Evolutionary conservation across 192 early-diverging fungal species (phyloP).

Genomic region (Umbelopsis vinacea): DNA sequence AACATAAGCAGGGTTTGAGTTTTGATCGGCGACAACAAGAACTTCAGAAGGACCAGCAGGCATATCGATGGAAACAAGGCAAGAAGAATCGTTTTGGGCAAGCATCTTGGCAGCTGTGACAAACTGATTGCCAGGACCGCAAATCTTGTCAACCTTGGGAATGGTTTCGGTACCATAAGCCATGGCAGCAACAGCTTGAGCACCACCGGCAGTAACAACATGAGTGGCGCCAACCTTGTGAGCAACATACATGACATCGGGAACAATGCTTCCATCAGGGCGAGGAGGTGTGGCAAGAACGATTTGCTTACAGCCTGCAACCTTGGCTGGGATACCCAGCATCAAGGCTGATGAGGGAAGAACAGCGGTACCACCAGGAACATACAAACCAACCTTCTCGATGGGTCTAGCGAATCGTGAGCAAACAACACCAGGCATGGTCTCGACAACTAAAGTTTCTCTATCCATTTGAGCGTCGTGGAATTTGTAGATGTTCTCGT

Average conservation of each 20-base stretch:
- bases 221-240: constrained; percentile 94
- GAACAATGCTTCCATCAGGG: constrained; percentile 86
- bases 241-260: constrained; percentile 98
- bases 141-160: constrained; percentile 99
- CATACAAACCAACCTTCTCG: constrained; percentile 95
- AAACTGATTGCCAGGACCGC: constrained; percentile 99
- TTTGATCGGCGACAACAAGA: constrained; percentile 92
- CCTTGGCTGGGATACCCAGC: constrained; percentile 96
- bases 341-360: constrained; percentile 95
- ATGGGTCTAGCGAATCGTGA: constrained; percentile 93
- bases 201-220: constrained; percentile 93
- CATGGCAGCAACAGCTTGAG: constrained; percentile 98
- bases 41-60: constrained; percentile 99
- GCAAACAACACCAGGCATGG: constrained; percentile 98
- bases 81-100: constrained; percentile 91
- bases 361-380: constrained; percentile 97
- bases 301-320: constrained; percentile 95
- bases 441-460: constrained; percentile 81
- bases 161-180: constrained; percentile 97
- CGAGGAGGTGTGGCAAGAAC: constrained; percentile 95
- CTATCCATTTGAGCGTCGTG: constrained; percentile 88
- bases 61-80: constrained; percentile 97
- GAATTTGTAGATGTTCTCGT: constrained; percentile 91
- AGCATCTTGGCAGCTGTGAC: constrained; percentile 99
- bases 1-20: constrained; percentile 87